Evolutionary conservation across 495 filamentous ascomycete genomes (phyloP).

Genomic region (Neurospora sp.): DNA sequence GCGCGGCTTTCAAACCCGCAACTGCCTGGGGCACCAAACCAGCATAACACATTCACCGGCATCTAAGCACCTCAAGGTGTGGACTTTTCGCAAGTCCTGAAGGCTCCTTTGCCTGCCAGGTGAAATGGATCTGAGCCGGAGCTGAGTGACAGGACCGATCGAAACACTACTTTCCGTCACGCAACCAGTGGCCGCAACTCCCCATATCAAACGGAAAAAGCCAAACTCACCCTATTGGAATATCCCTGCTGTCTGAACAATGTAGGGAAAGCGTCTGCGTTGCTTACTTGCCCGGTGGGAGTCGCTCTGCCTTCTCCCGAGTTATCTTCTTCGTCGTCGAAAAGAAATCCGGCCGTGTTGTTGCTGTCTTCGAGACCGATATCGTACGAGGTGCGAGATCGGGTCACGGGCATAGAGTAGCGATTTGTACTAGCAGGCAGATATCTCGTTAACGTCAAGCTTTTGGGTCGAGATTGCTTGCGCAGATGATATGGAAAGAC

Average conservation of each 20-base stretch:
- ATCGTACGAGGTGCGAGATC: conserved; percentile 48
- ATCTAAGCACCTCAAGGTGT: background rate
- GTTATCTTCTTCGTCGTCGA: conserved; percentile 65
- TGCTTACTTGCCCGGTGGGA: conserved; percentile 39
- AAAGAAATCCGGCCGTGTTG: conserved; percentile 73
- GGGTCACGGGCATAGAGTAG: conserved; percentile 81
- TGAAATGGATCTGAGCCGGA: background rate
- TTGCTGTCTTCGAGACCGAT: conserved; percentile 52
- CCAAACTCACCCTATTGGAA: conserved; percentile 55
- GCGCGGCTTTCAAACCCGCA: background rate
- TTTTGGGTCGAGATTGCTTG: background rate
- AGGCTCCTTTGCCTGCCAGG: background rate
- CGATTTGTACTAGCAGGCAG: conserved; percentile 53
- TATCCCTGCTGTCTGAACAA: conserved; percentile 61
- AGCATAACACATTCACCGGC: background rate
- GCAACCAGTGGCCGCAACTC: background rate
- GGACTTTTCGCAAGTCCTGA: background rate
- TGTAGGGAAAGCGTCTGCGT: conserved; percentile 73
- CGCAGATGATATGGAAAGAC: background rate
- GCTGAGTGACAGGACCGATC: background rate
- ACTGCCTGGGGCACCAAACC: background rate
- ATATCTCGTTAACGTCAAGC: conserved; percentile 9
- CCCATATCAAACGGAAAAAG: conserved; percentile 3
- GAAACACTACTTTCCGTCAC: background rate
- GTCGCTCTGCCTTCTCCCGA: conserved; percentile 50